phyloP scores from a whole-genome alignment of 2,329 filamentous ascomycete genomes.

The Fusarium avenaceum region DNA sequence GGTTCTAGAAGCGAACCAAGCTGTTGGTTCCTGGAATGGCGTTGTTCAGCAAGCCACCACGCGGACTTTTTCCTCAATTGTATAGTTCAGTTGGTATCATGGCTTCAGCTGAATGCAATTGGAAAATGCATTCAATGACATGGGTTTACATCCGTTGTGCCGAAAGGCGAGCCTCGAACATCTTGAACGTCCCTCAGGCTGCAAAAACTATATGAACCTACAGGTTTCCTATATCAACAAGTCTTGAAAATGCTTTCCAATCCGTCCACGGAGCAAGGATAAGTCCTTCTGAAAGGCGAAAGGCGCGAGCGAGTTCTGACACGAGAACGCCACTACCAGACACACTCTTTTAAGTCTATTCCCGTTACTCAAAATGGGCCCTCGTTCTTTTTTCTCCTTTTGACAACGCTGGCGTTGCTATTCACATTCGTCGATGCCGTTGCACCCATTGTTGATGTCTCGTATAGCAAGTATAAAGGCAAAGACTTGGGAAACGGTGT shows the following conservation, averaged over 20 bases:
- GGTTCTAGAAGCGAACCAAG: not conserved
- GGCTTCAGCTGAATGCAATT: not conserved
- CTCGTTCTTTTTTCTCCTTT: not conserved
- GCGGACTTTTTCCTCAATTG: not conserved
- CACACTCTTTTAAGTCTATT: not conserved
- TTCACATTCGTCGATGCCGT: constrained; percentile 27
- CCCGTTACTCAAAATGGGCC: not conserved
- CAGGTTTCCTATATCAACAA: too few species aligned
- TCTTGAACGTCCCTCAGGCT: not conserved
- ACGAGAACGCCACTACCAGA: not conserved
- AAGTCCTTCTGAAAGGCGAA: not conserved
- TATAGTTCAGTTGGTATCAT: not conserved
- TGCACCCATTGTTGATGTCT: constrained; percentile 66
- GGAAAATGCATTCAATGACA: not conserved
- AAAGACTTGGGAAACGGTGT: constrained; percentile 66
- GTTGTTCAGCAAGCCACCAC: not conserved
- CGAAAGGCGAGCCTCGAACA: not conserved
- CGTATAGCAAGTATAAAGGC: constrained; percentile 76
- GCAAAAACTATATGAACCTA: too few species aligned
- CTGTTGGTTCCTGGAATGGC: not conserved
- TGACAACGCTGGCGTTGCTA: constrained; percentile 12
- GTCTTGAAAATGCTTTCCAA: not conserved
- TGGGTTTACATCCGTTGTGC: not conserved
- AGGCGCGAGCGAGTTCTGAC: not conserved
- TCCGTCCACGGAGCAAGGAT: not conserved